phyloP scores from a whole-genome alignment of 352 stramenopile genomes.

The Globisporangium takayamanum region DNA sequence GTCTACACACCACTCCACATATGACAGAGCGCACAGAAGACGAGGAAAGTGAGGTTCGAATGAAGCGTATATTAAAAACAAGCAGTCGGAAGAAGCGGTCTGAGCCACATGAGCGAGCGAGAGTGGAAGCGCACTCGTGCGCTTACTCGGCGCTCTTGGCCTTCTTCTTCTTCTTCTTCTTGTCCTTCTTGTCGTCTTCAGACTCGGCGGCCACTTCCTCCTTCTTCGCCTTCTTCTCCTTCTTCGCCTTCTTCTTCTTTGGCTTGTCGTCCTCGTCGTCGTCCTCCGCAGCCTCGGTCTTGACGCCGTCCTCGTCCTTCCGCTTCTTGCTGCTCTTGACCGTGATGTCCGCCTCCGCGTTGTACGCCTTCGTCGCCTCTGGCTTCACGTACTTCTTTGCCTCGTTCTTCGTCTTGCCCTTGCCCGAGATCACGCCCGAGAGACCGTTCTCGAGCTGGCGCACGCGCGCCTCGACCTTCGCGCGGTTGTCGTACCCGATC shows the following conservation, averaged over 20 bases:
- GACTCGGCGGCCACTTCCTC: constrained; percentile 16
- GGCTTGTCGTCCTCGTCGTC: constrained; percentile 61
- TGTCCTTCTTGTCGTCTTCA: constrained; percentile 40
- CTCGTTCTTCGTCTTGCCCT: constrained; percentile 88
- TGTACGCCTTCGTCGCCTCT: constrained; percentile 86
- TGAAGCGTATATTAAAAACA: constrained; percentile 17
- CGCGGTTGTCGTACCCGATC: constrained; percentile 96
- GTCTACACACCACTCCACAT: not conserved
- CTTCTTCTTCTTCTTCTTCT: constrained; percentile 55
- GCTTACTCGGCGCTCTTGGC: constrained; percentile 17
- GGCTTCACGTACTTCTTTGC: constrained; percentile 89
- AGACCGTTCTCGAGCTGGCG: constrained; percentile 96
- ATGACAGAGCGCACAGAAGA: not conserved
- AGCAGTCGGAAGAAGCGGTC: constrained; percentile 9
- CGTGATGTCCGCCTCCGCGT: constrained; percentile 93
- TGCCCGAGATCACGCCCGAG: constrained; percentile 74
- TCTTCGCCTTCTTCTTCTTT: constrained; percentile 80
- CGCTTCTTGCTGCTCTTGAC: constrained; percentile 87
- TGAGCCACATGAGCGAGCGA: not conserved
- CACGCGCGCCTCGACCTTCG: constrained; percentile 98
- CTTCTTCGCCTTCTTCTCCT: constrained; percentile 78
- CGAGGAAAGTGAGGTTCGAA: not conserved
- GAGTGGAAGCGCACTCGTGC: not conserved
- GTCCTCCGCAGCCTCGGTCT: constrained; percentile 47
- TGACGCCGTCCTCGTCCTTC: constrained; percentile 53